Evolutionary conservation across 768 basidiomycete genomes (phyloP).

Genomic region (Lactifluus hygrophoroides): DNA sequence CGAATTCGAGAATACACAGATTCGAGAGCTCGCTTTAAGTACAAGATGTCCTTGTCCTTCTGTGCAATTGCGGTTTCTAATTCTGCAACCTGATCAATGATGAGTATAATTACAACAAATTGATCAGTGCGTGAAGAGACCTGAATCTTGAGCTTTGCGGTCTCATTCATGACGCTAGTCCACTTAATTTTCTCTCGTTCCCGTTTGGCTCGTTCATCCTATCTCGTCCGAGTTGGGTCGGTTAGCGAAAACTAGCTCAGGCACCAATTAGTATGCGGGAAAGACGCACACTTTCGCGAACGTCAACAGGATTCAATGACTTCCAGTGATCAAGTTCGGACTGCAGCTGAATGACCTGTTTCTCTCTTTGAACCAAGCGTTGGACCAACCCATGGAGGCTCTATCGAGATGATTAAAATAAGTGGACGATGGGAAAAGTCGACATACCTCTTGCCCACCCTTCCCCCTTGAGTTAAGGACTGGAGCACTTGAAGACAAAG

Average conservation of each 20-base stretch:
- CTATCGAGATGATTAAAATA: slow-evolving; percentile 28
- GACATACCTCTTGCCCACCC: slow-evolving; percentile 46
- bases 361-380: slow-evolving; percentile 77
- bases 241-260: neutral
- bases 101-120: neutral
- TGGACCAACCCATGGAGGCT: slow-evolving; percentile 69
- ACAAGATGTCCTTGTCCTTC: slow-evolving; percentile 67
- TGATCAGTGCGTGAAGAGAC: slow-evolving; percentile 31
- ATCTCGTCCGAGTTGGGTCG: neutral
- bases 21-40: slow-evolving; percentile 80
- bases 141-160: slow-evolving; percentile 59
- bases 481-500: slow-evolving; percentile 35
- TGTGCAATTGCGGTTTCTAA: slow-evolving; percentile 37
- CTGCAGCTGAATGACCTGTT: slow-evolving; percentile 67
- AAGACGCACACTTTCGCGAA: slow-evolving; percentile 48
- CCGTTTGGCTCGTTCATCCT: slow-evolving; percentile 69
- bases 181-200: slow-evolving; percentile 71
- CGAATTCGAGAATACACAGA: slow-evolving; percentile 78
- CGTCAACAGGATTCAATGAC: slow-evolving; percentile 47
- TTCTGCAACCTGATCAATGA: slow-evolving; percentile 40
- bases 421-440: neutral
- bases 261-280: neutral
- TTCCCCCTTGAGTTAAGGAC: slow-evolving; percentile 39
- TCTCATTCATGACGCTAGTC: slow-evolving; percentile 66
- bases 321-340: slow-evolving; percentile 59